These are phyloP conservation scores for Aspergillus hancockii DNA, from an alignment of 495 filamentous ascomycete genomes.

Conservation along the genomic window DNA sequence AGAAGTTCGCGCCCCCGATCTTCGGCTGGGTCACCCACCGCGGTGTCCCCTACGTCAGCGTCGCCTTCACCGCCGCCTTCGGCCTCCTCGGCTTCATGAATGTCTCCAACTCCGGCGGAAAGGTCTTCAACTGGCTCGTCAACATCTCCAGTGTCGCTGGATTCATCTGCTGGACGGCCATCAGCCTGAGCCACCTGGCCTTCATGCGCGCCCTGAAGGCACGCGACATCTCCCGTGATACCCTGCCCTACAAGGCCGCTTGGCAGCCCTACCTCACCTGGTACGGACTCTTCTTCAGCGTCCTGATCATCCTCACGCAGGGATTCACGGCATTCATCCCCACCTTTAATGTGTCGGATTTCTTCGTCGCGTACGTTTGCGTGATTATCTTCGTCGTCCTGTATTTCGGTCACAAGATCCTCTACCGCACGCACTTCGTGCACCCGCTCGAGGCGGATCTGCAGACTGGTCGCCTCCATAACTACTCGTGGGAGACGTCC, in stretches of 20 bases:
- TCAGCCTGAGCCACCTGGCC: conserved; percentile 53
- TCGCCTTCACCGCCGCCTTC: conserved; percentile 44
- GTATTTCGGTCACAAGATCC: conserved; percentile 52
- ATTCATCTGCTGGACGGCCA: conserved; percentile 59
- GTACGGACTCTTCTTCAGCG: conserved; percentile 60
- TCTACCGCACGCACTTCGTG: conserved; percentile 35
- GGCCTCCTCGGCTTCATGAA: conserved; percentile 47
- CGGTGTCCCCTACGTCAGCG: conserved; percentile 47
- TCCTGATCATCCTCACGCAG: conserved; percentile 62
- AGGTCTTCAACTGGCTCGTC: conserved; percentile 55
- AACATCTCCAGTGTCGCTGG: conserved; percentile 62
- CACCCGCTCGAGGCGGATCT: conserved; percentile 38
- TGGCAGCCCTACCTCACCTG: conserved; percentile 54
- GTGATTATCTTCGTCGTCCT: conserved; percentile 54
- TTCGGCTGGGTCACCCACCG: conserved; percentile 43
- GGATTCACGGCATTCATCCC: conserved; percentile 66
- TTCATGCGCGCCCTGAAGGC: conserved; percentile 56
- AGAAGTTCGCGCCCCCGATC: conserved; percentile 55
- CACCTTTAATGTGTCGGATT: conserved; percentile 51
- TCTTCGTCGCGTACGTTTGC: conserved; percentile 57
- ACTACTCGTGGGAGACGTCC: conserved; percentile 27
- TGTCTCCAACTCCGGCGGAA: conserved; percentile 32
- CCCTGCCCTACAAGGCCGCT: conserved; percentile 53
- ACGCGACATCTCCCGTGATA: conserved; percentile 47
- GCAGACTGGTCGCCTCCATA: conserved; percentile 30